Conservation (phyloP, 1,284 basidiomycete species). For the Apiotrichum domesticum region DNA sequence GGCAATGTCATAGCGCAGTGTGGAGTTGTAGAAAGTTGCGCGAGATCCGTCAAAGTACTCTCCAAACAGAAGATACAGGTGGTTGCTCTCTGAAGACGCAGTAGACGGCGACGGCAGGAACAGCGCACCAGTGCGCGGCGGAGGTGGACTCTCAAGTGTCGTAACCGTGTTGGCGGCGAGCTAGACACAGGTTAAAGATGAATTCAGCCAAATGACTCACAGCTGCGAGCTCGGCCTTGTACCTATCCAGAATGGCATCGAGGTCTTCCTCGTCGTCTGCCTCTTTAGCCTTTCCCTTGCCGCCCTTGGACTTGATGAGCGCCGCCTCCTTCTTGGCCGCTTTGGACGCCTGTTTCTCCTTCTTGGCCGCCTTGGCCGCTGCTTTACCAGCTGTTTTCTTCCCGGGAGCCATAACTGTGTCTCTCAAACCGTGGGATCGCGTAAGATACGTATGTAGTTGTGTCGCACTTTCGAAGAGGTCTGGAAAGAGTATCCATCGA, state of each 20-base stretch:
- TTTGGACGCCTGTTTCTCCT: conserved; percentile 54
- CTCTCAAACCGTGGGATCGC: too few relatives aligned
- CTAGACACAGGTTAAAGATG: conserved; percentile 65
- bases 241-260: conserved; percentile 65
- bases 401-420: conserved; percentile 11
- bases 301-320: conserved; percentile 44
- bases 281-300: conserved; percentile 42
- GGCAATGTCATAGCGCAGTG: conserved; percentile 18
- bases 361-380: conserved; percentile 62
- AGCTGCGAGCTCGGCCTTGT: conserved; percentile 19
- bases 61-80: conserved; percentile 67
- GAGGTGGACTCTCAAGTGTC: conserved; percentile 54
- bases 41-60: conserved; percentile 80
- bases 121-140: conserved; percentile 71
- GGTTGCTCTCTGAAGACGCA: conserved; percentile 56
- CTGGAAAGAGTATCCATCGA: too few relatives aligned
- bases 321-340: conserved; percentile 64
- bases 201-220: conserved; percentile 55
- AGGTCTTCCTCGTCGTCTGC: conserved; percentile 70
- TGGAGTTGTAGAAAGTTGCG: conserved; percentile 46
- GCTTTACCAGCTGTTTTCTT: conserved; percentile 46
- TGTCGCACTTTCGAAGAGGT: too few relatives aligned
- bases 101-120: conserved; percentile 60
- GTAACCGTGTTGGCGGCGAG: conserved; percentile 58
- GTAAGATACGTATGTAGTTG: too few relatives aligned